Percentiles rank a stretch among this genome's conserved stretches.
phyloP scores from a whole-genome alignment of 192 early-diverging fungal genomes.

The Backusella macrospora region DNA sequence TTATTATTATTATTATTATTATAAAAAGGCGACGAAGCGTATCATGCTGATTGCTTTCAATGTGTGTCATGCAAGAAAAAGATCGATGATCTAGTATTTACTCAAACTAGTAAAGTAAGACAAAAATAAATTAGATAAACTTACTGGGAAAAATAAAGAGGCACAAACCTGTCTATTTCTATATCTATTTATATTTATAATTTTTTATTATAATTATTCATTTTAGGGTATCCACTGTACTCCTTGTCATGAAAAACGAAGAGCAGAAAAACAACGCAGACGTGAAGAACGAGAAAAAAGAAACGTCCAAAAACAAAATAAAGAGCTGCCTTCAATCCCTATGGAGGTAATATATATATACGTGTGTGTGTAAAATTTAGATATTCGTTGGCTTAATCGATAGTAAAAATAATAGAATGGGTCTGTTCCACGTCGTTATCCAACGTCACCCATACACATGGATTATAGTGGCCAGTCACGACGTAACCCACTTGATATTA shows the following conservation, averaged over 20 bases:
- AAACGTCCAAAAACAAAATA: conserved; percentile 19
- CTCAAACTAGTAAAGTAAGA: conserved; percentile 72
- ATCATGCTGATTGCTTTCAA: conserved; percentile 80
- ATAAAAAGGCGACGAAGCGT: conserved; percentile 67
- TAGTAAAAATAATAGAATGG: conserved; percentile 2
- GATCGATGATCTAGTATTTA: conserved; percentile 79
- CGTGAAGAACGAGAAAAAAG: conserved; percentile 43
- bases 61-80: conserved; percentile 72
- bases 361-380: too few species aligned
- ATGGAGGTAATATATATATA: not conserved
- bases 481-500: conserved; percentile 17
- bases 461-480: conserved; percentile 8
- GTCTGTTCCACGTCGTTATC: not conserved
- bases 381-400: not conserved
- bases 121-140: not conserved
- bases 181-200: conserved; percentile 8
- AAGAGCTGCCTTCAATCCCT: conserved; percentile 18
- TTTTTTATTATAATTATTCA: conserved; percentile 1
- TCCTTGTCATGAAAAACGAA: conserved; percentile 67
- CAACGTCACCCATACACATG: not conserved
- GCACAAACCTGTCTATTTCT: conserved; percentile 7
- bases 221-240: conserved; percentile 74
- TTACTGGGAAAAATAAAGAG: not conserved
- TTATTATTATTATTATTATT: conserved; percentile 9
- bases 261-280: conserved; percentile 62